Evolutionary conservation across 257 asterid genomes (phyloP).

Genomic region (Lithospermum erythrorhizon): DNA sequence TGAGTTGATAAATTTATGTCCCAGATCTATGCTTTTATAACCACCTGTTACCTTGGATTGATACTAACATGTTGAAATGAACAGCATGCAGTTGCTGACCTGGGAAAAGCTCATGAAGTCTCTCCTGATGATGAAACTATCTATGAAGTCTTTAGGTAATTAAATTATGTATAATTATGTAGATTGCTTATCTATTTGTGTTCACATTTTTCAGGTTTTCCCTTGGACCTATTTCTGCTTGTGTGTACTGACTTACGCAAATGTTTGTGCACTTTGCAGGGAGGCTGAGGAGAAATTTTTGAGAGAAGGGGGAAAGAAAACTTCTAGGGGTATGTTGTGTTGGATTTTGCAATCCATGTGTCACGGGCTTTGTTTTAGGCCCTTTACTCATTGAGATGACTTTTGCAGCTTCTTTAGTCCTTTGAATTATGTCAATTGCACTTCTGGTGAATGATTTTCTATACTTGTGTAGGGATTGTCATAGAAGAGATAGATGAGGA

Average conservation of each 20-base stretch:
- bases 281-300: slow-evolving; percentile 54
- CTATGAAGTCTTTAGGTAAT: slow-evolving; percentile 73
- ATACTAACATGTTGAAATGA: slow-evolving; percentile 12
- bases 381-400: not conserved
- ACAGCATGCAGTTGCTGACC: slow-evolving; percentile 86
- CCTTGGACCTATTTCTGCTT: slow-evolving; percentile 2
- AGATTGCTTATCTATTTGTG: not conserved
- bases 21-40: not conserved
- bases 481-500: slow-evolving; percentile 91
- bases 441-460: not conserved
- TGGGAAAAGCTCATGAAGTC: slow-evolving; percentile 67
- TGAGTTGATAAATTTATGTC: slow-evolving; percentile 23
- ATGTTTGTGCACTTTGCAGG: slow-evolving; percentile 29
- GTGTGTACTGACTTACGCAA: not conserved
- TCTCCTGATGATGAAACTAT: slow-evolving; percentile 92
- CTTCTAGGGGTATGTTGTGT: slow-evolving; percentile 45
- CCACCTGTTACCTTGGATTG: not conserved
- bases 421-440: not conserved
- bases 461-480: slow-evolving; percentile 40
- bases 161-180: not conserved
- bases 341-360: slow-evolving; percentile 4
- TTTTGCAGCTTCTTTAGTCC: not conserved
- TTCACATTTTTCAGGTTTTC: not conserved
- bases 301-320: slow-evolving; percentile 40
- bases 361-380: not conserved